phyloP scores from a whole-genome alignment of 75 land plant genomes.

The Ceratopteris richardii region DNA sequence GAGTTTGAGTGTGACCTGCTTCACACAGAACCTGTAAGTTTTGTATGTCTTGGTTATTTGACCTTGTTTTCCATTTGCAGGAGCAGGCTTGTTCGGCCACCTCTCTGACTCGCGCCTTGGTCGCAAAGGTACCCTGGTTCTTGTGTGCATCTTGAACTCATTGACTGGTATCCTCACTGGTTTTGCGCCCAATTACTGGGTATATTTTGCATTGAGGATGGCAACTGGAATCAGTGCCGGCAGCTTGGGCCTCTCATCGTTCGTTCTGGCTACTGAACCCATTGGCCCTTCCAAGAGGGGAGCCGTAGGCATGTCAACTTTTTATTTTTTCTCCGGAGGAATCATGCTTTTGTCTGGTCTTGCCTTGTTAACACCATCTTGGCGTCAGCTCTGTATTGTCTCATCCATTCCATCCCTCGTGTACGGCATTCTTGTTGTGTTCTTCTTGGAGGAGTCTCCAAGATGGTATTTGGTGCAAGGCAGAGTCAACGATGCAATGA shows the following conservation, averaged over 20 bases:
- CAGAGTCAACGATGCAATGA: slow-evolving; percentile 42
- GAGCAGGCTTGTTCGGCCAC: slow-evolving; percentile 74
- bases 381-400: slow-evolving; percentile 61
- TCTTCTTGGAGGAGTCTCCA: slow-evolving; percentile 74
- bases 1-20: too few relatives aligned
- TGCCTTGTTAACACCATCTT: slow-evolving; percentile 44
- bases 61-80: slow-evolving; percentile 32
- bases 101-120: slow-evolving; percentile 72
- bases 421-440: slow-evolving; percentile 47
- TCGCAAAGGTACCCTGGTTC: slow-evolving; percentile 51
- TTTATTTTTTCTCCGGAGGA: slow-evolving; percentile 84
- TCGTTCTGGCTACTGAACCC: slow-evolving; percentile 83
- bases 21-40: too few relatives aligned
- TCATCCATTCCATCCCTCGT: slow-evolving; percentile 62
- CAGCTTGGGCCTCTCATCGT: slow-evolving; percentile 75
- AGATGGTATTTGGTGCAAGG: slow-evolving; percentile 81
- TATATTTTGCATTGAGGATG: slow-evolving; percentile 40
- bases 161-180: slow-evolving; percentile 56
- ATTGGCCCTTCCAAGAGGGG: slow-evolving; percentile 74
- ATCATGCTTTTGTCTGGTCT: slow-evolving; percentile 45
- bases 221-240: slow-evolving; percentile 67
- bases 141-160: slow-evolving; percentile 45
- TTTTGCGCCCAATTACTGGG: slow-evolving; percentile 51
- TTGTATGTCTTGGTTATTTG: too few relatives aligned
- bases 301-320: slow-evolving; percentile 77